Evolutionary conservation across 179 eudicot species (phyloP).

Genomic region (Silene coronaria): DNA sequence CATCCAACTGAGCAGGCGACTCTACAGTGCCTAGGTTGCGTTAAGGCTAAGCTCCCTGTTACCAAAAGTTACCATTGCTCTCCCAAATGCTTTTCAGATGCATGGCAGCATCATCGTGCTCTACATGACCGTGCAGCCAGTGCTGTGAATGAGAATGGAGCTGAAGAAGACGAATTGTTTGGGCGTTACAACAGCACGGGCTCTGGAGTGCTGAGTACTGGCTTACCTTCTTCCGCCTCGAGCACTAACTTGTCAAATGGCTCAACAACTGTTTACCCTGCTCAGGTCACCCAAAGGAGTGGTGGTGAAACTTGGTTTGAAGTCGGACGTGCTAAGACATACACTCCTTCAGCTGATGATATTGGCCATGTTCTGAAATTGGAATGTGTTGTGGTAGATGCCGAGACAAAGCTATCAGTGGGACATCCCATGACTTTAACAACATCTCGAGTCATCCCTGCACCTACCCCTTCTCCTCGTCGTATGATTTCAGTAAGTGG

Average conservation of each 20-base stretch:
- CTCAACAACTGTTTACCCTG: conserved; percentile 58
- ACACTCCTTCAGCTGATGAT: conserved; percentile 91
- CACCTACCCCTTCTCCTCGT: conserved; percentile 92
- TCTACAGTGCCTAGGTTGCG: conserved; percentile 86
- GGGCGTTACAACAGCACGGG: conserved; percentile 74
- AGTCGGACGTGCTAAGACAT: conserved; percentile 73
- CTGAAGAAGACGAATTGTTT: conserved; percentile 81
- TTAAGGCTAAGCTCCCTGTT: conserved; percentile 80
- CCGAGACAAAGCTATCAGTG: conserved; percentile 57
- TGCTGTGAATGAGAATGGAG: conserved; percentile 77
- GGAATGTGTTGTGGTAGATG: conserved; percentile 80
- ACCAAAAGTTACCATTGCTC: conserved; percentile 94
- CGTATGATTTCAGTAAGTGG: conserved; percentile 68
- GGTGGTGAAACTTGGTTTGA: conserved; percentile 98
- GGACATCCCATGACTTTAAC: conserved; percentile 61
- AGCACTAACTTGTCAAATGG: conserved; percentile 62
- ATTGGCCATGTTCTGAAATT: conserved; percentile 84
- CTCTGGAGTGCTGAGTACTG: conserved; percentile 42
- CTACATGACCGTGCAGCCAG: conserved; percentile 94
- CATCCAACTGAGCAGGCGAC: conserved; percentile 98
- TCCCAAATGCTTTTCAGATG: conserved; percentile 88
- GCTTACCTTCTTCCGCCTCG: conserved; percentile 57
- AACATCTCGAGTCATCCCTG: conserved; percentile 94
- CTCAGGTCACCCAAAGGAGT: conserved; percentile 58
- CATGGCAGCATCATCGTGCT: conserved; percentile 98